A percentile compares a stretch with the other conserved stretches of the same genome.
Conservation (phyloP, 108 stramenopile species). For the Skeletonema menzelii region DNA sequence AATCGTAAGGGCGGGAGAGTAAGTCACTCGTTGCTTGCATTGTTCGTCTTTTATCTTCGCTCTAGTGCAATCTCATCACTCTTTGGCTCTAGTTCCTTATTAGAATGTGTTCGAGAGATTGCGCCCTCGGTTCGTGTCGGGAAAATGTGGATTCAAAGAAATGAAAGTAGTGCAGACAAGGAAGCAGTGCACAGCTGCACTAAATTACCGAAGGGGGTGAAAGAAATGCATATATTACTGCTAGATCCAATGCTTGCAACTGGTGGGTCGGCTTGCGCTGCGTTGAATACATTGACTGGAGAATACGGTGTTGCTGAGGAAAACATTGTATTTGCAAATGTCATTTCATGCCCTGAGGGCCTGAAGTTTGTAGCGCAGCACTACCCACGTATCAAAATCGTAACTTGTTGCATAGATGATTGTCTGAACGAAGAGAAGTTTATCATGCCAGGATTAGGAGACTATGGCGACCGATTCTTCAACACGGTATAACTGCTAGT, state of each 20-base stretch:
- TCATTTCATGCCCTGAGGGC: conserved; percentile 97
- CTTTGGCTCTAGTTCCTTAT: too few species aligned
- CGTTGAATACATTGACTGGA: conserved; percentile 68
- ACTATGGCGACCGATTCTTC: conserved; percentile 97
- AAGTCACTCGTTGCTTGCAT: too few species aligned
- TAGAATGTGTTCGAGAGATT: conserved; percentile 84
- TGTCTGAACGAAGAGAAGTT: conserved; percentile 92
- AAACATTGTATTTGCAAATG: conserved; percentile 91
- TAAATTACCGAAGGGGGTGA: conserved; percentile 88
- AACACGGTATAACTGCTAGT: conserved; percentile 78
- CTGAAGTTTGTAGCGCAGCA: conserved; percentile 51
- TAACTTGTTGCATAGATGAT: conserved; percentile 91
- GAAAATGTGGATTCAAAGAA: conserved; percentile 97
- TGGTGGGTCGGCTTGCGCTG: conserved; percentile 89
- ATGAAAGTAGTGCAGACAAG: conserved; percentile 87
- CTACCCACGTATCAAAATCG: conserved; percentile 80
- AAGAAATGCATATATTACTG: conserved; percentile 79
- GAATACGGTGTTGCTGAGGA: conserved; percentile 60
- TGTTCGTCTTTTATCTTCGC: too few species aligned
- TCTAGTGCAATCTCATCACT: too few species aligned
- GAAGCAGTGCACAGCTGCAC: conserved; percentile 85
- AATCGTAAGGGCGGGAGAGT: conserved; percentile 95
- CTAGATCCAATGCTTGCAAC: conserved; percentile 99
- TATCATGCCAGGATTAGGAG: conserved; percentile 98
- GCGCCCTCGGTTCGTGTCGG: conserved; percentile 81